Evolutionary conservation across 164 flowering plant genomes (phyloP), one percentile per base, ranked within the genome.

Genomic region (Kalanchoe fedtschenkoi): DNA sequence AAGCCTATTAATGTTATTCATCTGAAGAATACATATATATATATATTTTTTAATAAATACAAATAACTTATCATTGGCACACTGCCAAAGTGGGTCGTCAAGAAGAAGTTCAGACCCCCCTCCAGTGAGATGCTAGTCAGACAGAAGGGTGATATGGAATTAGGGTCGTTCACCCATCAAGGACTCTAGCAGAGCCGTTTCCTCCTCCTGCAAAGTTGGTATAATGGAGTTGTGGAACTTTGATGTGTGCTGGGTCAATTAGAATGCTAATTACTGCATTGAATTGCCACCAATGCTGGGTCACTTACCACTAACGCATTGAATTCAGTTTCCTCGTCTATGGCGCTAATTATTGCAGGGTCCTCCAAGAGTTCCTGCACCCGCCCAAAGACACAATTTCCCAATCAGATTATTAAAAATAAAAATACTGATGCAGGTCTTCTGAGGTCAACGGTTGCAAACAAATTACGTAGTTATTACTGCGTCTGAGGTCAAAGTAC

Each of bases 291-390:
- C n/a, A n/a, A n/a, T n/a, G n/a, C n/a, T n/a, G n/a, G 34, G 41
- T 19, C 4, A 65, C 88, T 34, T 82, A 93, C 97, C 90, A 83
- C 97, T 66, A 89, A 72, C 39, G 97, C 98, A 71, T 93, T 89
- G 65, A 93, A 93, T 66, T 89, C 98, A 24, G 98, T 93, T 69
- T 93, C 98, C 82, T 93, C 98, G 47, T 89, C 97, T 53, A 89
- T 83, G 70, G 95, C 95, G 29, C 77, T 79, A 57, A 80, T 73
- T 37, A 82, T 71, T n/a, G 84, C 82, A 60, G 84, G 88, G 75
- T 93, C 97, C 44, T 89, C 96, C 79, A 88, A 71, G 34, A 88
- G 81, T 58, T 88, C 95, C 98, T 88, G 75, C 70, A 38, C 28
- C 35, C 35, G 58, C 19, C 11, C 5, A 17, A n/a, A 21, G 19